A percentile compares a stretch with the other conserved stretches of the same genome.
phyloP scores from a whole-genome alignment of 805 yeast species.

The Candida adriatica region DNA sequence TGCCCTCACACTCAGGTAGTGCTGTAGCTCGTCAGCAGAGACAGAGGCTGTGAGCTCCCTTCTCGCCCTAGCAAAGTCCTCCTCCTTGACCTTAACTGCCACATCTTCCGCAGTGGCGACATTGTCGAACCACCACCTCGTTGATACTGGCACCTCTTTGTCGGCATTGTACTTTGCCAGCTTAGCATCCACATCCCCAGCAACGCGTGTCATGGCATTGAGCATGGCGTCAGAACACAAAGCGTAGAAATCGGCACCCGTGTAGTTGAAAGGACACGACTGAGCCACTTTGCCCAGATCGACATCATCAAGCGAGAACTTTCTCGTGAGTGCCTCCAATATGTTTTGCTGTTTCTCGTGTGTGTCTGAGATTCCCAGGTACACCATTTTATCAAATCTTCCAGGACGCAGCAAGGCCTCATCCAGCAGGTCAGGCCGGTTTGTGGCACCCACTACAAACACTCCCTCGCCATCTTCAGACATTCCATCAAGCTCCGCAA shows the following conservation, averaged over 20 bases:
- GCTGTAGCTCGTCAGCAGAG: slow-evolving; percentile 77
- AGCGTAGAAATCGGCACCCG: slow-evolving; percentile 98
- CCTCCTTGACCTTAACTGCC: slow-evolving; percentile 57
- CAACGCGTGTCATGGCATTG: slow-evolving; percentile 91
- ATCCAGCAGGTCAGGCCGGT: slow-evolving; percentile 90
- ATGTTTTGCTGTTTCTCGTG: slow-evolving; percentile 83
- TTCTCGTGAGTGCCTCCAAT: slow-evolving; percentile 81
- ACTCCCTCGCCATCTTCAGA: slow-evolving; percentile 78
- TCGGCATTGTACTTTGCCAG: slow-evolving; percentile 43
- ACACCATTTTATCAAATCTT: slow-evolving; percentile 90
- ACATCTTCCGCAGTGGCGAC: slow-evolving; percentile 62
- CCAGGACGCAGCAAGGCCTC: slow-evolving; percentile 93
- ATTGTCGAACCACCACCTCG: slow-evolving; percentile 89
- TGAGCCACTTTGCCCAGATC: slow-evolving; percentile 54
- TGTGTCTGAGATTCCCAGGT: slow-evolving; percentile 88
- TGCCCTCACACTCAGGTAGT: slow-evolving; percentile 71
- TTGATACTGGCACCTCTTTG: slow-evolving; percentile 42
- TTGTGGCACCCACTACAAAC: slow-evolving; percentile 98
- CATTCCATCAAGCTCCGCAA: slow-evolving; percentile 97
- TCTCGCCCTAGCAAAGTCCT: slow-evolving; percentile 75
- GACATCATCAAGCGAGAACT: slow-evolving; percentile 59
- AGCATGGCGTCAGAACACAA: slow-evolving; percentile 93
- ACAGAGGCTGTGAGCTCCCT: slow-evolving; percentile 75
- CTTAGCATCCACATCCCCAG: slow-evolving; percentile 64
- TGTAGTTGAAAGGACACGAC: slow-evolving; percentile 79